phyloP scores from a whole-genome alignment of 371 early-diverging fungal genomes.

The Apophysomyces elegans region DNA sequence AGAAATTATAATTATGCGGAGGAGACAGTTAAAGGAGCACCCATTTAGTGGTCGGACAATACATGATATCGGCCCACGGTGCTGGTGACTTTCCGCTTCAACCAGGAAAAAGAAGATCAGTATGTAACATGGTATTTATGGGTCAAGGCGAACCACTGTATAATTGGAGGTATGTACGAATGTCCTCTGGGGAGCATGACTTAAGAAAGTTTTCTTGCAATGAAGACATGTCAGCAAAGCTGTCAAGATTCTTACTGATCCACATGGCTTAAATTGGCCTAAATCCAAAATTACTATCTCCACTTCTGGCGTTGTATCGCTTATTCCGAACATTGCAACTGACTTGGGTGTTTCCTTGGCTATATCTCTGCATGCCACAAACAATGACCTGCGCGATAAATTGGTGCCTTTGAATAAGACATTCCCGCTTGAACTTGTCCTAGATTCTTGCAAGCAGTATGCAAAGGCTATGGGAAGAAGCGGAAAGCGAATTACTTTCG shows the following conservation, averaged over 20 bases:
- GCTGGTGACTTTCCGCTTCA: constrained; percentile 59
- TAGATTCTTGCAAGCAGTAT: constrained; percentile 77
- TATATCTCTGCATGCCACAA: constrained; percentile 88
- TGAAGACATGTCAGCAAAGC: constrained; percentile 72
- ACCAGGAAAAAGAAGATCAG: constrained; percentile 46
- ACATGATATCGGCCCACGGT: constrained; percentile 72
- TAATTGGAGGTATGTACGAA: constrained; percentile 63
- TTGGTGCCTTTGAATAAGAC: constrained; percentile 90
- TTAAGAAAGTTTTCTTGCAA: background rate
- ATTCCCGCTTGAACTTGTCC: constrained; percentile 69
- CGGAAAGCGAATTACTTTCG: constrained; percentile 73
- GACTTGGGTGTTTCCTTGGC: constrained; percentile 87
- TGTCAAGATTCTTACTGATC: constrained; percentile 74
- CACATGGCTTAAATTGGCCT: constrained; percentile 67
- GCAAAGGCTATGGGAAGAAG: constrained; percentile 48
- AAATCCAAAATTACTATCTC: constrained; percentile 84
- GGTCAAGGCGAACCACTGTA: constrained; percentile 92
- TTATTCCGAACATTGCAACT: constrained; percentile 72
- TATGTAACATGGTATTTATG: constrained; percentile 92
- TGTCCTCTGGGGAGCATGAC: too few species aligned
- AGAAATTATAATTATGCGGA: background rate
- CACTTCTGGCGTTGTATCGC: constrained; percentile 90
- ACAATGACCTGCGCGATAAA: constrained; percentile 73
- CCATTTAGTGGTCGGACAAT: constrained; percentile 78
- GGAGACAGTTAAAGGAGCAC: background rate